Conservation (phyloP, 805 yeast genomes). For the Nakazawaea populi region DNA sequence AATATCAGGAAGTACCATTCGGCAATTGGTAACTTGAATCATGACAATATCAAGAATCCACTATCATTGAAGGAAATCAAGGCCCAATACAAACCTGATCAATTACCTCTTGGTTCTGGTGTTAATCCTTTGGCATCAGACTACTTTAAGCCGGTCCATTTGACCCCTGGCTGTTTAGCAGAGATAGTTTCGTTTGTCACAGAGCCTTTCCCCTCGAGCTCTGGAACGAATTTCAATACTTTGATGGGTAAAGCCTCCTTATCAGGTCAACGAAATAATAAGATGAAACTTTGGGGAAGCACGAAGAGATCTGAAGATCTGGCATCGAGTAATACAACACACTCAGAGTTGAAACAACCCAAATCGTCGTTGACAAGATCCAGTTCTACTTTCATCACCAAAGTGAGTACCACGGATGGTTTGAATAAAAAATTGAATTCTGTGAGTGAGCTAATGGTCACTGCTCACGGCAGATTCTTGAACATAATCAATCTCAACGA, state of each 20-base stretch:
- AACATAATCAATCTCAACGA: constrained; percentile 37
- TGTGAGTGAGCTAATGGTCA: constrained; percentile 28
- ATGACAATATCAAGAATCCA: constrained; percentile 34
- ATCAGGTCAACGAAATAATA: constrained; percentile 14
- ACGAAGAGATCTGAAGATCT: constrained; percentile 13
- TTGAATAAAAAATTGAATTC: constrained; percentile 22
- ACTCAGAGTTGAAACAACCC: constrained; percentile 22
- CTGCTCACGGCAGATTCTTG: constrained; percentile 44
- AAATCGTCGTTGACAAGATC: constrained; percentile 23
- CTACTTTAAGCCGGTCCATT: constrained; percentile 43
- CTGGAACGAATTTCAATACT: constrained; percentile 20
- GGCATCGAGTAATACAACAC: background rate
- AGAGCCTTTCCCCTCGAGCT: constrained; percentile 9
- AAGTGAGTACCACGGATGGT: constrained; percentile 24
- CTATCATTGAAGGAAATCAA: constrained; percentile 25
- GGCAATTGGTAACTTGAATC: constrained; percentile 28
- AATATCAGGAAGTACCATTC: constrained; percentile 32
- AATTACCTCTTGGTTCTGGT: constrained; percentile 42
- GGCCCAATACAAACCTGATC: constrained; percentile 26
- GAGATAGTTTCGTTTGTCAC: constrained; percentile 8
- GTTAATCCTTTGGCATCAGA: constrained; percentile 49
- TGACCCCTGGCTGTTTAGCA: constrained; percentile 46
- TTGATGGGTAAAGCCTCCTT: background rate
- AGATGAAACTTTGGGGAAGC: constrained; percentile 8
- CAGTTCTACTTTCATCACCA: constrained; percentile 29